A percentile compares a stretch with the other conserved stretches of the same genome.
These are phyloP conservation scores for Penicillium parvum DNA, from an alignment of 495 filamentous ascomycete species.

Conservation along the genomic window DNA sequence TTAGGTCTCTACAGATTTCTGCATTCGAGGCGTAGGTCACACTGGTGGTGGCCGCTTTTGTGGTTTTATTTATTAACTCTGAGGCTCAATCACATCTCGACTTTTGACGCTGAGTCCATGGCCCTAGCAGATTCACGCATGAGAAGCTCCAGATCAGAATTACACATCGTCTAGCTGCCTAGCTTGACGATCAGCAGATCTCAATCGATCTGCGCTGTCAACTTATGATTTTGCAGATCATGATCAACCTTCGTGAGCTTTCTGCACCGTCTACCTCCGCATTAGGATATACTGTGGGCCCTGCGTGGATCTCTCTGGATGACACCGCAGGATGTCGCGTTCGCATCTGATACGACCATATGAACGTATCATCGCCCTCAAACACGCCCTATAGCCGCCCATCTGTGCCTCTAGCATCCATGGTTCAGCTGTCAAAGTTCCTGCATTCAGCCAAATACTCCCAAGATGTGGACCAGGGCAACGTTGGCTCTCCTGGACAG, in stretches of 20 bases:
- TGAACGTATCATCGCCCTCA: conserved; percentile 12
- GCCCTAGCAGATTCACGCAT: no score
- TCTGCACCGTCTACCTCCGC: conserved; percentile 24
- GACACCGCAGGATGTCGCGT: conserved; percentile 36
- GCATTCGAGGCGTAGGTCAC: no score
- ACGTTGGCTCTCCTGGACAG: conserved; percentile 26
- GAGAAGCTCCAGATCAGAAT: no score
- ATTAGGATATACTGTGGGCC: conserved; percentile 21
- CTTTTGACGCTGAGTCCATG: no score
- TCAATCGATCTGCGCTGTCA: not conserved
- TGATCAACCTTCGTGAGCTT: not conserved
- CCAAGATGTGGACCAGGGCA: conserved; percentile 23
- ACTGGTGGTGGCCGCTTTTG: no score
- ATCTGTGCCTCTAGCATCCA: conserved; percentile 20
- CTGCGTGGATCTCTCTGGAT: conserved; percentile 11
- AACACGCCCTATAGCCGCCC: conserved; percentile 11
- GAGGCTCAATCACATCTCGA: no score
- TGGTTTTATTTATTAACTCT: no score
- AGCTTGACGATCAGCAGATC: not conserved
- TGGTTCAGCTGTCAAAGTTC: conserved; percentile 12
- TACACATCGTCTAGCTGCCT: no score
- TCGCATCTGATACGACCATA: conserved; percentile 16
- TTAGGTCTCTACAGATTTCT: no score
- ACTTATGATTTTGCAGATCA: not conserved
- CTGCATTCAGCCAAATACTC: conserved; percentile 23